Conservation (phyloP, 1,284 basidiomycete genomes). For the Mycosarcoma maydis region DNA sequence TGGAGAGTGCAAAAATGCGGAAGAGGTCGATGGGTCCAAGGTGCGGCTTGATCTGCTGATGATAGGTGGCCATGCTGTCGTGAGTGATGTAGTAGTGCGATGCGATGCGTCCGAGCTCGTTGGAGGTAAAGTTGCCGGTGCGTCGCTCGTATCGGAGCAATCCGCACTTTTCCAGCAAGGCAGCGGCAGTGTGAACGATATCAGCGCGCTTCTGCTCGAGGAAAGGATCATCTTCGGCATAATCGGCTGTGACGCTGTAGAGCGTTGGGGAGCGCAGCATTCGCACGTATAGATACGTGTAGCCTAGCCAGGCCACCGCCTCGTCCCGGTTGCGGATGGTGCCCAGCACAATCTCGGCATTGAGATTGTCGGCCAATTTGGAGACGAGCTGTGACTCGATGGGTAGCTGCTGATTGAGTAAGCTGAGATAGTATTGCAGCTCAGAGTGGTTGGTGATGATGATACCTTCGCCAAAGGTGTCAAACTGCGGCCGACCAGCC, state of each 20-base stretch:
- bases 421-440: constrained; percentile 83
- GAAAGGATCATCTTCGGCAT: constrained; percentile 83
- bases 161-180: constrained; percentile 90
- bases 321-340: constrained; percentile 92
- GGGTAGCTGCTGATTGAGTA: constrained; percentile 71
- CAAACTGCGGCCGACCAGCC: constrained; percentile 96
- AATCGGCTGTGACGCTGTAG: constrained; percentile 90
- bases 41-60: constrained; percentile 87
- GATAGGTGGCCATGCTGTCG: constrained; percentile 95
- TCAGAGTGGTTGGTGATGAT: constrained; percentile 98
- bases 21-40: constrained; percentile 92
- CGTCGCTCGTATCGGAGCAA: constrained; percentile 92
- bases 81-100: constrained; percentile 97
- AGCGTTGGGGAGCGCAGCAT: constrained; percentile 90
- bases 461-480: constrained; percentile 96
- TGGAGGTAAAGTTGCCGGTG: constrained; percentile 79
- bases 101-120: constrained; percentile 83
- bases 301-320: constrained; percentile 85
- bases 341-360: constrained; percentile 96
- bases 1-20: constrained; percentile 93
- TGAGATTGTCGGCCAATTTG: constrained; percentile 92
- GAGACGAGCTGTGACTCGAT: constrained; percentile 96
- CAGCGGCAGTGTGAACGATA: constrained; percentile 92
- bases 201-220: constrained; percentile 93
- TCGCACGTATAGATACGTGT: constrained; percentile 78